Percentiles rank a stretch among this genome's conserved stretches.
Conservation (phyloP, 2,329 filamentous ascomycete genomes). For the Hymenoscyphus repandus region DNA sequence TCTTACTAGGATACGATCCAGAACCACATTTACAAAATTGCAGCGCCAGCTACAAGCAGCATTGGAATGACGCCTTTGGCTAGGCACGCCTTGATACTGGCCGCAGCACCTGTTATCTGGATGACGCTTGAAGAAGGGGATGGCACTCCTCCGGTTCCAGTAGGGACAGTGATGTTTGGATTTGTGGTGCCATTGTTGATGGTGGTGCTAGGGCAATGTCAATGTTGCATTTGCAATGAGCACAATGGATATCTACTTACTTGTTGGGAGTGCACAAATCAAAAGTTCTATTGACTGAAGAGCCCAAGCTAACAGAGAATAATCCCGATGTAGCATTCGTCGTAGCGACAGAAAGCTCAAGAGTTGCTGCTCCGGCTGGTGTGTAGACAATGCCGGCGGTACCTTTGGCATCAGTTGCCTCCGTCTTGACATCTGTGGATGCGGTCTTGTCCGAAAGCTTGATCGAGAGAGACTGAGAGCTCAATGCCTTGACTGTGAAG, state of each 20-base stretch:
- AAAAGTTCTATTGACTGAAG: not conserved
- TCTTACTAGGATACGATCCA: not conserved
- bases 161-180: not conserved
- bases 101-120: not conserved
- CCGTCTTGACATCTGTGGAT: not conserved
- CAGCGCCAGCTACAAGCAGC: not conserved
- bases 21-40: not conserved
- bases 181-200: not conserved
- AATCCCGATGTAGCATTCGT: not conserved
- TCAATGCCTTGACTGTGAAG: slow-evolving; percentile 2
- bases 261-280: not conserved
- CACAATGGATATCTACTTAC: not conserved
- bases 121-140: not conserved
- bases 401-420: not conserved
- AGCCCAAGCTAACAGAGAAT: not conserved
- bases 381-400: not conserved
- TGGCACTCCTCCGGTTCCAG: not conserved
- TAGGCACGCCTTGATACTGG: not conserved
- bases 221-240: not conserved
- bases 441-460: not conserved
- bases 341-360: not conserved
- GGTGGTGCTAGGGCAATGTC: not conserved
- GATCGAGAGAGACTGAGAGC: not conserved
- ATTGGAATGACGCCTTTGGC: not conserved
- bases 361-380: not conserved